Base-by-base conservation (phyloP, 78 protist genomes). In the Dictyostelium intermedium region DNA sequence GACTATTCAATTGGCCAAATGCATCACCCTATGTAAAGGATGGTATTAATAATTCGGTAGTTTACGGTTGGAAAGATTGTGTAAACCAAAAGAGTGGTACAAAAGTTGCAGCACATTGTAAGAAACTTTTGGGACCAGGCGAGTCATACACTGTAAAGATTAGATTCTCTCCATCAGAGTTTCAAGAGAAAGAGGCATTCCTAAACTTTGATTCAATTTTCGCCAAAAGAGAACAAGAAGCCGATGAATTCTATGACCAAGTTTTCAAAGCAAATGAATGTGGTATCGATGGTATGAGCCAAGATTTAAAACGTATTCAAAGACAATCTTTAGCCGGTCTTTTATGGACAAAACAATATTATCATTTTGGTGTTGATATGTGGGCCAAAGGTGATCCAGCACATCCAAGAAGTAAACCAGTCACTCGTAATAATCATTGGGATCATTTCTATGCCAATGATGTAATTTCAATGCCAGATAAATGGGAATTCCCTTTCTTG, bases 401-500 rank as follows among this genome's bases (percentile, higher is more conserved):
- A 11, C 60, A n/a, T 53, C 94, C 89, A 32, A 32, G 97, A 27
- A 53, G 53, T 0, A 37, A 45, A 14, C 16, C 41, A 37, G 60
- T 45, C 2, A 41, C 50, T 2, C 70, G 98, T 27, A 95, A 96
- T 91, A 3, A 1, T 7, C 91, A 96, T 32, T 97, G 98, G 98
- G 63, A 41, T 39, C 98, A 97, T 43, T 63, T 91, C 80, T 84
- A 78, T 77, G 41, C 80, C 6, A 56, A 85, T 13, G 98, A 97
- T 82, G 92, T 97, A 25, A 77, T 96, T 32, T 47, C 87, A 11
- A 92, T 97, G 97, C 98, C 98, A n/a, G 98, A 93, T 95, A 96
- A 96, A 82, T 94, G 84, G 83, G 96, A 92, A 34, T 95, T 91
- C 32, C 97, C 97, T 16, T 93, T 96, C 86, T 78, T 79, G 35